Conservation (phyloP, 345 rosid species). For the Eucalyptus coolabah region DNA sequence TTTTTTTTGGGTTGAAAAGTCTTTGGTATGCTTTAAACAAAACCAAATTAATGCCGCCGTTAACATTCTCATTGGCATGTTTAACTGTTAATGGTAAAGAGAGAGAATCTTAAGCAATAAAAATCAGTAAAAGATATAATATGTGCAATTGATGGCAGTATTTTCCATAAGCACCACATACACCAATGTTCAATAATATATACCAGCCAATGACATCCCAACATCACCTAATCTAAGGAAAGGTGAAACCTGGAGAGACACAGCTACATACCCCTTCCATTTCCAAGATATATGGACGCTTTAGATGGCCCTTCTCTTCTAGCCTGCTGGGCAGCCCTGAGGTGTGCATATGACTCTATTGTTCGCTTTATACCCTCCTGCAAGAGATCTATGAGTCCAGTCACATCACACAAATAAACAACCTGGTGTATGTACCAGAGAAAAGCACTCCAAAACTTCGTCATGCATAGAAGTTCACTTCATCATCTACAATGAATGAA, state of each 20-base stretch:
- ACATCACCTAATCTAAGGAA: background rate
- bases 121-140: background rate
- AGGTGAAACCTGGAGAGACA: background rate
- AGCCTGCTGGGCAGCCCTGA: slow-evolving; percentile 45
- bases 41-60: background rate
- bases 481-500: background rate
- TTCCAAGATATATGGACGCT: slow-evolving; percentile 64
- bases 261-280: slow-evolving; percentile 51
- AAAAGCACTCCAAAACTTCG: background rate
- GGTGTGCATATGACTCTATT: slow-evolving; percentile 63
- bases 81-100: background rate
- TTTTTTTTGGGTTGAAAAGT: background rate
- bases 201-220: background rate
- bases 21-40: background rate
- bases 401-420: background rate
- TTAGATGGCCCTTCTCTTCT: slow-evolving; percentile 79
- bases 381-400: background rate
- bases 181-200: background rate
- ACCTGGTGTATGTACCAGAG: background rate
- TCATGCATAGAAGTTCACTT: background rate
- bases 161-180: background rate
- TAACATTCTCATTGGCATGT: background rate
- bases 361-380: slow-evolving; percentile 87
- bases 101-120: background rate
- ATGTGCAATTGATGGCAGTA: background rate